Base-by-base conservation (phyloP, 441 rosid genomes). In the Bocquillonia castaneifolia region DNA sequence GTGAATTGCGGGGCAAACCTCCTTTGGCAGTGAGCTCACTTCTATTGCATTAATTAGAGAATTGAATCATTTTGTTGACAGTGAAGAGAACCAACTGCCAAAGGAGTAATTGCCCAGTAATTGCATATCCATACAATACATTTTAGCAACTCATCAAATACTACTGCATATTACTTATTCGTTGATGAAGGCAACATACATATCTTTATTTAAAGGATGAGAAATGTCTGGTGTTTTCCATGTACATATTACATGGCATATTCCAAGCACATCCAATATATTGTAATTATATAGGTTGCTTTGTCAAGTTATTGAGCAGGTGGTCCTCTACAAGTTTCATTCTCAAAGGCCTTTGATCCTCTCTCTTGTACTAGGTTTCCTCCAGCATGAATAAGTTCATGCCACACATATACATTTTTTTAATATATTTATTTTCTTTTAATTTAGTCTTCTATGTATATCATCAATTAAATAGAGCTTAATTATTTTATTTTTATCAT, bases 241-340 rank as follows among this genome's bases (percentile, higher is more conserved):
- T 61, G 47, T 64, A 59, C 72, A 31, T 68, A 76, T 66, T 69
- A 48, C 20, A 14, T 48, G 59, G 87, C 70, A 85, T 85, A 85
- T 83, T 80, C 87, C 25, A 39, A 73, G 86, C 76, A 76, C 80
- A 85, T 81, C 75, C 77, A 66, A 20, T 39, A 1, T n/a, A n/a
- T n/a, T n/a, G n/a, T n/a, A n/a, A n/a, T n/a, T n/a, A n/a, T n/a
- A n/a, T n/a, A n/a, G n/a, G n/a, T n/a, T n/a, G n/a, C n/a, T n/a
- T n/a, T n/a, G n/a, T n/a, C n/a, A n/a, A n/a, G n/a, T n/a, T n/a
- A n/a, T n/a, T n/a, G n/a, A n/a, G n/a, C n/a, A n/a, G n/a, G n/a
- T n/a, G n/a, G n/a, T n/a, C n/a, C n/a, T n/a, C n/a, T n/a, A n/a
- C n/a, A n/a, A n/a, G n/a, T n/a, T n/a, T n/a, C n/a, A n/a, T 69